phyloP scores from a whole-genome alignment of 495 filamentous ascomycete genomes.

The Penicillium antarcticum region DNA sequence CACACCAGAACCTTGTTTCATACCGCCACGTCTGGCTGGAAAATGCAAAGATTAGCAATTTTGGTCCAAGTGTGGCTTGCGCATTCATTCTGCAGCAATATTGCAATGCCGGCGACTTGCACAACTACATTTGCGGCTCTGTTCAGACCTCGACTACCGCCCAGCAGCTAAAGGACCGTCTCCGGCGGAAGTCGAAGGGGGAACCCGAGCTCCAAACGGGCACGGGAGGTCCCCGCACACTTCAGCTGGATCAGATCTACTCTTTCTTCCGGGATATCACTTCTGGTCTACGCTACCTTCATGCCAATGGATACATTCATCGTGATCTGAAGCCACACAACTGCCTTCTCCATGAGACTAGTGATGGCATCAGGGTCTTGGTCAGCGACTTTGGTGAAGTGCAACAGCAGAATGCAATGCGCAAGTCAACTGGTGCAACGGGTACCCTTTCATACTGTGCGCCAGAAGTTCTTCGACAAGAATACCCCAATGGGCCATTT shows the following conservation, averaged over 20 bases:
- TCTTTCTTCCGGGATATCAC: conserved; percentile 96
- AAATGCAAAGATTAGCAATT: conserved; percentile 74
- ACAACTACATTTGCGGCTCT: conserved; percentile 77
- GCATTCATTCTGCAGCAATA: conserved; percentile 98
- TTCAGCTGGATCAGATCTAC: conserved; percentile 89
- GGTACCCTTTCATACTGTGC: conserved; percentile 98
- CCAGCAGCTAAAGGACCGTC: conserved; percentile 81
- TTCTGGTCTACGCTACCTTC: conserved; percentile 84
- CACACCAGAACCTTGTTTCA: conserved; percentile 93
- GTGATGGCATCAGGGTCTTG: conserved; percentile 67
- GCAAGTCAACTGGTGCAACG: conserved; percentile 87
- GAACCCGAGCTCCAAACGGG: conserved; percentile 51
- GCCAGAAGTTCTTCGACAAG: conserved; percentile 79
- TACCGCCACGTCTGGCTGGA: conserved; percentile 98
- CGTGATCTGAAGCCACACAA: conserved; percentile 95
- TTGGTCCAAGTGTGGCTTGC: conserved; percentile 89
- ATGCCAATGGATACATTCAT: conserved; percentile 92
- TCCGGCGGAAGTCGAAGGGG: conserved; percentile 70
- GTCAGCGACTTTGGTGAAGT: conserved; percentile 98
- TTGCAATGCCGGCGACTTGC: conserved; percentile 91
- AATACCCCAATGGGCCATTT: conserved; percentile 63
- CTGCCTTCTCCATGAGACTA: conserved; percentile 79
- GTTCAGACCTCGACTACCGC: conserved; percentile 58
- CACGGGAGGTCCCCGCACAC: conserved; percentile 54
- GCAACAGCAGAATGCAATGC: conserved; percentile 71